A percentile compares a stretch with the other conserved stretches of the same genome.
Conservation (phyloP, 192 early-diverging fungal species). For the Hyaloraphidium curvatum region DNA sequence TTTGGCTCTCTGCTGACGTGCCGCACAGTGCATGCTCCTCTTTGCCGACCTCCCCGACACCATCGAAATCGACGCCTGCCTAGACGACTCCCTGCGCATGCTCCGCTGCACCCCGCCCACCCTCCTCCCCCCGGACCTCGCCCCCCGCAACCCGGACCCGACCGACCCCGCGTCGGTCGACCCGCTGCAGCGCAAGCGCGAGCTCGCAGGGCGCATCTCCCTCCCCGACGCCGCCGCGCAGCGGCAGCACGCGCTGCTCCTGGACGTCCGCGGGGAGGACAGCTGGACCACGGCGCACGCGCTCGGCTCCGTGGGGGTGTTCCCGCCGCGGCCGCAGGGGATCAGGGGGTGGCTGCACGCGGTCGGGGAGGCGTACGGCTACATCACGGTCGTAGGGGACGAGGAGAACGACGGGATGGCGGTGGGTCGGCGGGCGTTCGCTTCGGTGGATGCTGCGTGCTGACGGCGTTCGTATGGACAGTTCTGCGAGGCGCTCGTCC, state of each 20-base stretch:
- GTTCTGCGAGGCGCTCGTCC: no score
- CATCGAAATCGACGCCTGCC: conserved; percentile 52
- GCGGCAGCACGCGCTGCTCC: conserved; percentile 23
- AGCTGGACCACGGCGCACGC: no score
- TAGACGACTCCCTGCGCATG: conserved; percentile 35
- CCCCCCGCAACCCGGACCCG: background rate
- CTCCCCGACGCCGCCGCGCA: conserved; percentile 23
- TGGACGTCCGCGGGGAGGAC: conserved; percentile 34
- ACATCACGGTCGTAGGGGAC: no score
- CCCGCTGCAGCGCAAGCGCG: conserved; percentile 13
- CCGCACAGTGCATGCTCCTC: conserved; percentile 17
- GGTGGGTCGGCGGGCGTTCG: no score
- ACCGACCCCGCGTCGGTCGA: background rate
- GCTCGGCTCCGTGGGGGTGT: no score
- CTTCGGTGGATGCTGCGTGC: no score
- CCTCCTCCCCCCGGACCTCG: conserved; percentile 12
- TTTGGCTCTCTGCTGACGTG: background rate
- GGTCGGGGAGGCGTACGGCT: no score
- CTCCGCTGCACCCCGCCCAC: conserved; percentile 51
- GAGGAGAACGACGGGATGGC: no score
- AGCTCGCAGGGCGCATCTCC: conserved; percentile 33
- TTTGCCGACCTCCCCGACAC: conserved; percentile 31
- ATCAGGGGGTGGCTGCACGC: no score
- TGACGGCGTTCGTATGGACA: no score
- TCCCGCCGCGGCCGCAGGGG: no score